Conservation (phyloP, 148 eudicot genomes). For the Vaccinium vitisidaea region DNA sequence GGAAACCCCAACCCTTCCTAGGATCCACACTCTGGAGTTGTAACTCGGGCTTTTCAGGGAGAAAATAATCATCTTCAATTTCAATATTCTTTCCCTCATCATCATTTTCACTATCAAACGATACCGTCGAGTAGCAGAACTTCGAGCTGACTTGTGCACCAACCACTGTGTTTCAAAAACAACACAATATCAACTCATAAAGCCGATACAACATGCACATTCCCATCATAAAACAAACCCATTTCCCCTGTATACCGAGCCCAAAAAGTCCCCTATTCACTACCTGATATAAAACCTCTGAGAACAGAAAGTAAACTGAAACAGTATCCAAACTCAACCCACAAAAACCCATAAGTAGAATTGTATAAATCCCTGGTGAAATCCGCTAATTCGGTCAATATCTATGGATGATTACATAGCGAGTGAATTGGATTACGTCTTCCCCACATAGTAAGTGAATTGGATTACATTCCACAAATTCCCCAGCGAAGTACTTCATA, state of each 20-base stretch:
- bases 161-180: slow-evolving; percentile 32
- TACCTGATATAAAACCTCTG: slow-evolving; percentile 24
- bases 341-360: too few species aligned
- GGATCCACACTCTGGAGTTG: slow-evolving; percentile 80
- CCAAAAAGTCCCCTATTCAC: slow-evolving; percentile 18
- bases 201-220: slow-evolving; percentile 1
- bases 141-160: slow-evolving; percentile 45
- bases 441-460: too few species aligned
- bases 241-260: neutral
- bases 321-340: too few species aligned
- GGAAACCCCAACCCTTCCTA: slow-evolving; percentile 77
- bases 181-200: neutral
- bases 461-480: too few species aligned
- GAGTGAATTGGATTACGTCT: too few species aligned
- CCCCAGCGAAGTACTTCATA: slow-evolving; percentile 14
- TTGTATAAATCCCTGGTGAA: neutral
- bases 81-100: slow-evolving; percentile 26
- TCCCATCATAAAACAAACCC: neutral
- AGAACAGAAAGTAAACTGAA: neutral
- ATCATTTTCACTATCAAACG: slow-evolving; percentile 39
- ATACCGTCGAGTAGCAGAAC: slow-evolving; percentile 49
- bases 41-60: slow-evolving; percentile 44
- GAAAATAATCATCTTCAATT: slow-evolving; percentile 41
- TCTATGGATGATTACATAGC: too few species aligned
- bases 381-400: neutral